Base-by-base conservation (phyloP, 1,284 basidiomycete genomes). In the Cutaneotrichosporon arboriforme region DNA sequence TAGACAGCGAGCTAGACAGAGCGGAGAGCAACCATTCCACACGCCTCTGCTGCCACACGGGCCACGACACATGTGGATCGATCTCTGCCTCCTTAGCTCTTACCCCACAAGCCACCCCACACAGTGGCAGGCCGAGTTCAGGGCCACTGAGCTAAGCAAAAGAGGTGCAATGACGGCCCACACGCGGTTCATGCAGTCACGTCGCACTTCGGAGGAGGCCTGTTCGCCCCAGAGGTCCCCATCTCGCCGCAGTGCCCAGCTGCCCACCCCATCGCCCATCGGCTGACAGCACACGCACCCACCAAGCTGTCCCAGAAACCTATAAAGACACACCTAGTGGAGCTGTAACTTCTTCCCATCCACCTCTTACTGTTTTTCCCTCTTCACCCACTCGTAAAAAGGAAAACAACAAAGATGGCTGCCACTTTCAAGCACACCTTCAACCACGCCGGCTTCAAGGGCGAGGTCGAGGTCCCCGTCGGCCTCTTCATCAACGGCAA, bases 401-500 rank as follows among this genome's bases (percentile, higher is more conserved):
- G n/a, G n/a, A n/a, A n/a, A n/a, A 21, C 22, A 31, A 37, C 43
- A 18, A 55, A 47, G 40, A 57, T 57, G 51, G 44, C 59, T 33
- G 64, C 68, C 42, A 60, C 70, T 35, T 81, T 79, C 76, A 72
- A 70, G 22, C 73, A 88, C 79, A 74, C 83, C 45, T 87, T 87
- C 73, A 72, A 86, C 63, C 78, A 80, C 61, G 66, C 77, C 61
- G 68, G 63, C 36, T 88, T 77, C 83, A 86, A 86, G 77, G 87
- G 86, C 54, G 81, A 82, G 60, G 80, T 83, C 43, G 79, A 80
- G 49, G 81, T 89, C 75, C 78, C 70, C 49, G 84, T 85, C 23
- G 88, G 89, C 44, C 75, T 93, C 60, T 92, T 83, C 80, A 90
- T 94, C 77, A 79, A 84, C 75, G 86, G 86, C 72, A 75, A 93